Percentiles rank a stretch among this genome's conserved stretches.
Evolutionary conservation across 805 yeast genomes (phyloP).

Genomic region (Zygosaccharomyces bailii): DNA sequence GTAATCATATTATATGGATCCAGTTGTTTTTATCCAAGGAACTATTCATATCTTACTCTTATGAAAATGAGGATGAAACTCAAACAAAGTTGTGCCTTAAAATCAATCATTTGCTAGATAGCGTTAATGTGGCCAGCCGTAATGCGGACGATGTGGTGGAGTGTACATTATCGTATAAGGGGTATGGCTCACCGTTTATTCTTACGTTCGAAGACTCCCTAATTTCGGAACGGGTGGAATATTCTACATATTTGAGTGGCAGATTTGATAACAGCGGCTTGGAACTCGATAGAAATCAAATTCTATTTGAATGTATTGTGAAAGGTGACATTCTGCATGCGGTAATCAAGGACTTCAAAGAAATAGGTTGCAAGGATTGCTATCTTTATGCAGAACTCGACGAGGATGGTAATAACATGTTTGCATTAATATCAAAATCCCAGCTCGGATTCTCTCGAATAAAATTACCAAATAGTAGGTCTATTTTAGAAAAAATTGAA

Average conservation of each 20-base stretch:
- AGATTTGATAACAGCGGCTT: slow-evolving; percentile 38
- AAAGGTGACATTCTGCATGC: slow-evolving; percentile 52
- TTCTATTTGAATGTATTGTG: slow-evolving; percentile 50
- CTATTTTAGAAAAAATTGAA: slow-evolving; percentile 58
- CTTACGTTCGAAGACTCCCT: slow-evolving; percentile 52
- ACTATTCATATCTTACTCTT: slow-evolving; percentile 30
- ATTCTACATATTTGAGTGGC: slow-evolving; percentile 44
- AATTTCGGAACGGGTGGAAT: slow-evolving; percentile 55
- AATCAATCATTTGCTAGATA: slow-evolving; percentile 47
- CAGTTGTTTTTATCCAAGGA: slow-evolving; percentile 36
- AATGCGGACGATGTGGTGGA: slow-evolving; percentile 38
- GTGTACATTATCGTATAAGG: slow-evolving; percentile 49
- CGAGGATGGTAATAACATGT: slow-evolving; percentile 28
- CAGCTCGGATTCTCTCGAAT: slow-evolving; percentile 71
- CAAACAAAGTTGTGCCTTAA: slow-evolving; percentile 42
- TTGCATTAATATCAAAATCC: slow-evolving; percentile 59
- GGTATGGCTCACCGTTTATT: slow-evolving; percentile 51
- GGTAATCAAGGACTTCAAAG: slow-evolving; percentile 54
- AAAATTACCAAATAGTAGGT: slow-evolving; percentile 58
- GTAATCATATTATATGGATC: slow-evolving; percentile 40
- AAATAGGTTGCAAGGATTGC: slow-evolving; percentile 49
- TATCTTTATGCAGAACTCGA: slow-evolving; percentile 43
- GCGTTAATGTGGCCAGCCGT: slow-evolving; percentile 44
- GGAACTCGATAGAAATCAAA: slow-evolving; percentile 42
- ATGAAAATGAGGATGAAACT: slow-evolving; percentile 20